These are phyloP conservation scores for Osmanthus fragrans DNA, from an alignment of 257 asterid species.

Conservation along the genomic window DNA sequence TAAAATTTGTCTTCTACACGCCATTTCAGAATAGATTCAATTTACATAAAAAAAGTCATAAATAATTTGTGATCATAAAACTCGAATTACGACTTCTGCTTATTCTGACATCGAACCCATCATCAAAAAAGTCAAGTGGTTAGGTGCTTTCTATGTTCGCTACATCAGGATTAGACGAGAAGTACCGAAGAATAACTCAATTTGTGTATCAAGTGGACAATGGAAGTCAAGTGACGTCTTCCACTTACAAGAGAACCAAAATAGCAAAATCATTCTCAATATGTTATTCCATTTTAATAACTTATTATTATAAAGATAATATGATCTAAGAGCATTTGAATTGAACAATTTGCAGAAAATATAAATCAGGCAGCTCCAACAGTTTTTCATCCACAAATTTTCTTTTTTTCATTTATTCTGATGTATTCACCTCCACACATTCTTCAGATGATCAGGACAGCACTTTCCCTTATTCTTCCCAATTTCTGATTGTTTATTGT, in stretches of 20 bases:
- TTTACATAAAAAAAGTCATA: background rate
- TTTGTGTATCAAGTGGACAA: constrained; percentile 14
- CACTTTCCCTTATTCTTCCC: constrained; percentile 3
- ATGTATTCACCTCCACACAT: constrained; percentile 38
- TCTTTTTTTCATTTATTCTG: constrained; percentile 6
- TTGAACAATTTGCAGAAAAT: constrained; percentile 13
- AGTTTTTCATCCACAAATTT: constrained; percentile 18
- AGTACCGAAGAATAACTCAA: background rate
- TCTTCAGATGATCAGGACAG: constrained; percentile 24
- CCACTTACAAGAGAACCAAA: constrained; percentile 44
- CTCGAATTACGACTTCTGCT: background rate
- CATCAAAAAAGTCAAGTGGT: background rate
- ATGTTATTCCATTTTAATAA: constrained; percentile 7
- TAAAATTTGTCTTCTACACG: background rate
- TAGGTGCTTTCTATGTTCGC: constrained; percentile 10
- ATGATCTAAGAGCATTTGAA: constrained; percentile 20
- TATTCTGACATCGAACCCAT: background rate
- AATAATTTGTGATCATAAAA: background rate
- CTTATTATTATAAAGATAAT: constrained; percentile 1
- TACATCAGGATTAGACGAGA: background rate
- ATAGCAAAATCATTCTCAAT: constrained; percentile 12
- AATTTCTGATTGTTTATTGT: constrained; percentile 11
- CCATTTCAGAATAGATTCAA: background rate
- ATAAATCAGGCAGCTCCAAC: background rate
- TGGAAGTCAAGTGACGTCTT: constrained; percentile 48